These are phyloP conservation scores for Salicornia ramosissima DNA, from an alignment of 148 eudicot genomes.

Conservation along the genomic window DNA sequence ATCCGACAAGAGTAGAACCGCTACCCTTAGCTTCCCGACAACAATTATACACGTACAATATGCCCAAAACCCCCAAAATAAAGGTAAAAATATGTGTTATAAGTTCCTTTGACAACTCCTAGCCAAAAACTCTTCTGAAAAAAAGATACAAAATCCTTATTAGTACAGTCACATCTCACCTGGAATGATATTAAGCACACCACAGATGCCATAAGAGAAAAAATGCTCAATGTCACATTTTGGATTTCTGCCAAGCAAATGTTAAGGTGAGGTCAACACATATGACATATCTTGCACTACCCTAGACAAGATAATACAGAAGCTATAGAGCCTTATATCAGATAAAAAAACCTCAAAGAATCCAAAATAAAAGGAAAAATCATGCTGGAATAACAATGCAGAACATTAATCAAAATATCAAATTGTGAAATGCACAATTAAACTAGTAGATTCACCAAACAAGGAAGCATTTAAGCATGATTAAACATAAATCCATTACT, in stretches of 20 bases:
- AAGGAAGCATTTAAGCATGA: no score
- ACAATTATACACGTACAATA: not conserved
- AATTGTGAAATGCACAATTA: not conserved
- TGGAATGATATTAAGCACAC: not conserved
- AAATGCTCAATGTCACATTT: not conserved
- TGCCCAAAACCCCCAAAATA: not conserved
- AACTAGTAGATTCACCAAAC: not conserved
- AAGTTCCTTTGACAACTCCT: not conserved
- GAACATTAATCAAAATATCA: no score
- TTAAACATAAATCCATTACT: not conserved
- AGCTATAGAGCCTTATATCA: not conserved
- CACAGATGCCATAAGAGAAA: not conserved
- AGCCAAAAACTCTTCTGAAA: constrained; percentile 18
- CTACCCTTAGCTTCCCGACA: not conserved
- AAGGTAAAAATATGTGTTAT: not conserved
- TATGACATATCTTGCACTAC: not conserved
- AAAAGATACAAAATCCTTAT: constrained; percentile 14
- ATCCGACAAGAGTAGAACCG: not conserved
- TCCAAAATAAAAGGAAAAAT: constrained; percentile 1
- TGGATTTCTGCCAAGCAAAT: not conserved
- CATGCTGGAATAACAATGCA: not conserved
- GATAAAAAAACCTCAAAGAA: not conserved
- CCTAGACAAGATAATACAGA: not conserved
- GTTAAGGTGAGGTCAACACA: not conserved
- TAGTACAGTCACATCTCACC: constrained; percentile 17